Evolutionary conservation across 1,284 basidiomycete genomes (phyloP), one percentile per base, ranked within the genome.

Genomic region (Mycosarcoma mackinlayi): DNA sequence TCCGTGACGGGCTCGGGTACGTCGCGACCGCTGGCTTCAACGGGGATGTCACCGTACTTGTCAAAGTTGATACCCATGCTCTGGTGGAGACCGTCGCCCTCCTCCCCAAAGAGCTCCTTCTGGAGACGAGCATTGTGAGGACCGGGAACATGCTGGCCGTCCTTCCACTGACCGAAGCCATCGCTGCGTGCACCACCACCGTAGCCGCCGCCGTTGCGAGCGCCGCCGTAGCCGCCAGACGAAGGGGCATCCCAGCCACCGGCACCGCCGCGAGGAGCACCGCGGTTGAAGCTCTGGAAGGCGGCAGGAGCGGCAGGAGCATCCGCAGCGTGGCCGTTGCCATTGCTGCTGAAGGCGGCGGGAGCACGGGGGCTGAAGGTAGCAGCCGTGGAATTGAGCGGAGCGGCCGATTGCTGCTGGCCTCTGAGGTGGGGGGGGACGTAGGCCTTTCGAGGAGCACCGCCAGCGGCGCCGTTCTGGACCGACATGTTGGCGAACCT

Each of bases 41-140:
- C 94, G 71, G 96, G 96, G 81, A 98, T 98, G 84, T 98, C 95
- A 84, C 96, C 94, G 84, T 98, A 99, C 85, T 96, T 96, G 87
- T 98, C 96, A 82, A 99, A 99, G 87, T 99, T 99, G 87, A 99
- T 98, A 75, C 96, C 96, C 47, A 94, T 96, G 79, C 93, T 90
- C 83, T 94, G 91, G 71, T 85, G 84, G 42, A 78, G 75, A 46
- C 71, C 73, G 83, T 98, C 96, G 56, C 89, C 87, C 38, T 87
- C 87, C 70, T 96, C 93, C 52, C 96, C 96, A 81, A 91, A 99
- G 39, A 99, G 90, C 83, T 98, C 94, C 85, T 92, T 94, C 86
- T 99, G 94, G 70, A 93, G 87, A 77, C 93, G 90, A 80, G 86
- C 85, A 86, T 95, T 96, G 79, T 89, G 88, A 28, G 87, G 85